phyloP scores from a whole-genome alignment of 2,329 filamentous ascomycete species.

The Trichoderma sp. region DNA sequence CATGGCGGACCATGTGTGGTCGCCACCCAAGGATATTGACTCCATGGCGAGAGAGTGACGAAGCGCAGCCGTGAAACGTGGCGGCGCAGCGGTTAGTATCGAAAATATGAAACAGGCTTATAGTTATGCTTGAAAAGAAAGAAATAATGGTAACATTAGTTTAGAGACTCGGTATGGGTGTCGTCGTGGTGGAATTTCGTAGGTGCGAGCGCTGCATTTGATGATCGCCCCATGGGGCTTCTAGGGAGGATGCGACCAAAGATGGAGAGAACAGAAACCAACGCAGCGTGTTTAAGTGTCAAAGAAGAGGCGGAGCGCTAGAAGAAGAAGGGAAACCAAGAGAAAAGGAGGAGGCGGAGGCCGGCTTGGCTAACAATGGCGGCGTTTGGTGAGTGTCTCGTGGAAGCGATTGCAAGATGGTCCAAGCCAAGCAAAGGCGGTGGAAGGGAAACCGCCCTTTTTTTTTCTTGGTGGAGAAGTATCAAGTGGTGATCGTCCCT shows the following conservation, averaged over 20 bases:
- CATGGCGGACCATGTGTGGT: neutral
- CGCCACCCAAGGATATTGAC: constrained; percentile 6
- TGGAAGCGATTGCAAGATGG: neutral
- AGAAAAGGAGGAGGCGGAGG: constrained; percentile 23
- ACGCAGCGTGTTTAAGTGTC: neutral
- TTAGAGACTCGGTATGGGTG: neutral
- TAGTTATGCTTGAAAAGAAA: neutral
- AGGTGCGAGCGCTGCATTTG: constrained; percentile 3
- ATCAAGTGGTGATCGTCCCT: neutral
- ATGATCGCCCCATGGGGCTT: constrained; percentile 11
- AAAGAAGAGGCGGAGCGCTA: constrained; percentile 2
- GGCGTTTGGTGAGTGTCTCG: constrained; percentile 5
- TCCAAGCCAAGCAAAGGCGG: neutral
- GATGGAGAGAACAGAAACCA: neutral
- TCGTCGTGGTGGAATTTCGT: neutral
- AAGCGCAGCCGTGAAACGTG: neutral
- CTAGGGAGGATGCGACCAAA: constrained; percentile 1
- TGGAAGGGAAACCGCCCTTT: constrained; percentile 9
- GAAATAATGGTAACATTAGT: neutral
- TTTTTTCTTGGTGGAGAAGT: constrained; percentile 20
- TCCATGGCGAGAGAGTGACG: constrained; percentile 11
- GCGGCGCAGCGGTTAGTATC: neutral
- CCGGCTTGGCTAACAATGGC: constrained; percentile 6
- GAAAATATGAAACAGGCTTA: neutral
- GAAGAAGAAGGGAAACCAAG: neutral